Base-by-base conservation (phyloP, 2,329 filamentous ascomycete species). In the Aspergillus novoparasiticus region DNA sequence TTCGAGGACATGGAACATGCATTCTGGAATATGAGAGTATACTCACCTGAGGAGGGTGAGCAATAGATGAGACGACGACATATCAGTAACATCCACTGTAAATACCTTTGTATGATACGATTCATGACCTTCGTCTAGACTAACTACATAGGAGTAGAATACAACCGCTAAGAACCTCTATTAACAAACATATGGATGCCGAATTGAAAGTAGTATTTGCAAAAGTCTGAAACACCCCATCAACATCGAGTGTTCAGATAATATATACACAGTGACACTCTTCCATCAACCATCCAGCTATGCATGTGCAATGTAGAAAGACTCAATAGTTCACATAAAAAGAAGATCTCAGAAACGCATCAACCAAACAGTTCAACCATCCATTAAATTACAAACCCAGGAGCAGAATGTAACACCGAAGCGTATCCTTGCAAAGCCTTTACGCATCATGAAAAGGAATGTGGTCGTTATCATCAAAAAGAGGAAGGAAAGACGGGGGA, bases 1-100 rank as follows among this genome's bases (percentile, higher is more conserved):
- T 79, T 79, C 58, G 71, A 72, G 39, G 64, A 64, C 12, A 68
- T 73, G 58, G 72, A 76, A 54, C 71, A 74, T 71, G 74, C 77
- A 0, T 79, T 79, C 64, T 79, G 76, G 76, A 73, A 70, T 36
- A 76, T 75, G 69, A 68, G 75, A 26, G 57, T 79, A 11, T 79
- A 79, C 65, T 75, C 61, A 59, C 55, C 63, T 12, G 30, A n/a
- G 30, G n/a, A 51, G 62, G 61, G 16, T 4, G 64, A 23, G 28
- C 32, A 51, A 50, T 30, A 53, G 9, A 58, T 21, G 19, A 34
- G 28, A 50, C 1, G 28, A 6, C 16, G 6, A 32, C 9, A 3
- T n/a, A 10, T 28, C 19, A 8, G 32, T 30, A 19, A 16, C 2
- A n/a, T 12, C 12, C 28, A 51, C 16, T 51, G 48, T 51, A 51